Evolutionary conservation across 352 stramenopile genomes (phyloP).

Genomic region (Globisporangium camurandrum): DNA sequence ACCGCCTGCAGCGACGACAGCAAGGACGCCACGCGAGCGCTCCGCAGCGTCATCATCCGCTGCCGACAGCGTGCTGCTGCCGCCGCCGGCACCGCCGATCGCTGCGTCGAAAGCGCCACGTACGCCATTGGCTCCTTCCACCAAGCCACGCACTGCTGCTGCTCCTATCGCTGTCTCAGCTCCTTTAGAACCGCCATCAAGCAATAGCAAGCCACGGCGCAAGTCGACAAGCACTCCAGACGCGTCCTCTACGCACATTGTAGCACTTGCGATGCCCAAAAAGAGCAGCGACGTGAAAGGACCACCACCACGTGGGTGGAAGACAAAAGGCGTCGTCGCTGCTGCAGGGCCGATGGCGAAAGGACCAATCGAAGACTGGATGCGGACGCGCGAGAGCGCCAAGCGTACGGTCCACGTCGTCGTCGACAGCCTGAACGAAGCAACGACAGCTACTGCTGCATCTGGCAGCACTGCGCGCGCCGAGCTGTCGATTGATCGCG

Average conservation of each 20-base stretch:
- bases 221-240: background rate
- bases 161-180: background rate
- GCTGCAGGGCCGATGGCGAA: constrained; percentile 42
- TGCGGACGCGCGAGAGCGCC: constrained; percentile 48
- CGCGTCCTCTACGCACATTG: background rate
- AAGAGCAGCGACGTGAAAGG: constrained; percentile 15
- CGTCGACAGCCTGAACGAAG: constrained; percentile 5
- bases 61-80: constrained; percentile 8
- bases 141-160: constrained; percentile 1
- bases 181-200: background rate
- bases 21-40: no score
- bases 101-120: constrained; percentile 5
- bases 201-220: background rate
- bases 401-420: constrained; percentile 32
- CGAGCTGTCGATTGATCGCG: constrained; percentile 33
- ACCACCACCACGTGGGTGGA: constrained; percentile 31
- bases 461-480: background rate
- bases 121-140: background rate
- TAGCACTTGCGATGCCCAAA: background rate
- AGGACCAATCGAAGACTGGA: constrained; percentile 66
- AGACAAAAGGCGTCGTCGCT: constrained; percentile 30
- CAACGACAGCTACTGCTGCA: background rate
- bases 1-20: constrained; percentile 12
- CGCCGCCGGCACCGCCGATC: constrained; percentile 19
- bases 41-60: background rate